Base-by-base conservation (phyloP, 2,329 filamentous ascomycete genomes). In the Huntiella decipiens region DNA sequence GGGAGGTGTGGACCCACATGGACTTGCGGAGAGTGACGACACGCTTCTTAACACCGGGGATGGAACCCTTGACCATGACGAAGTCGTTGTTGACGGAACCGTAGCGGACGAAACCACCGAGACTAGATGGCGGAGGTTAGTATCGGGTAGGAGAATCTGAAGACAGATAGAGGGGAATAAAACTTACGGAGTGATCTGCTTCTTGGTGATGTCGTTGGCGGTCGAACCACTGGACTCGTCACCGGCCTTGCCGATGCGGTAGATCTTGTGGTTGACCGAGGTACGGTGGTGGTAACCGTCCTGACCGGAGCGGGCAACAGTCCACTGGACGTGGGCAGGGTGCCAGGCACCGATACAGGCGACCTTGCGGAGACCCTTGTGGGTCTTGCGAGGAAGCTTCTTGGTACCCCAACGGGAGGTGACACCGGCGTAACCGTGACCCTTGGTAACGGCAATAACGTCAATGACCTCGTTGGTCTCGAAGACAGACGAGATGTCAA, bases 291-390 rank as follows among this genome's bases (percentile, higher is more conserved):
- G 91, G 81, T 98, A 98, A 77, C 91, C 91, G 70, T 79, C 78
- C 74, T 98, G 91, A 94, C 91, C 91, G 56, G 91, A 91, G 82
- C 91, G 91, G 65, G 88, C 91, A 74, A 98, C 91, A 66, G 91
- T 98, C 91, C 91, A 98, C 76, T 98, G 91, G 70, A 98, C 91
- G 85, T 98, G 91, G 70, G 83, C 86, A 64, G 91, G 91, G 77
- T 98, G 91, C 91, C 91, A 98, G 61, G 91, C 91, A 83, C 91
- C 91, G 68, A 98, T 98, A 94, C 91, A 98, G 64, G 91, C 91
- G 60, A 98, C 88, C 83, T 98, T 98, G 64, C 91, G 82, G 64
- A 98, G 86, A 94, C 91, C 91, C 82, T 98, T 98, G 83, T 98
- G 91, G 53, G 91, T 98, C 86, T 98, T 98, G 66, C 91, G 85